Percentiles rank a stretch among this genome's conserved stretches.
Conservation (phyloP, 2,329 filamentous ascomycete genomes). For the Hymenotorrendiella dingleyae region DNA sequence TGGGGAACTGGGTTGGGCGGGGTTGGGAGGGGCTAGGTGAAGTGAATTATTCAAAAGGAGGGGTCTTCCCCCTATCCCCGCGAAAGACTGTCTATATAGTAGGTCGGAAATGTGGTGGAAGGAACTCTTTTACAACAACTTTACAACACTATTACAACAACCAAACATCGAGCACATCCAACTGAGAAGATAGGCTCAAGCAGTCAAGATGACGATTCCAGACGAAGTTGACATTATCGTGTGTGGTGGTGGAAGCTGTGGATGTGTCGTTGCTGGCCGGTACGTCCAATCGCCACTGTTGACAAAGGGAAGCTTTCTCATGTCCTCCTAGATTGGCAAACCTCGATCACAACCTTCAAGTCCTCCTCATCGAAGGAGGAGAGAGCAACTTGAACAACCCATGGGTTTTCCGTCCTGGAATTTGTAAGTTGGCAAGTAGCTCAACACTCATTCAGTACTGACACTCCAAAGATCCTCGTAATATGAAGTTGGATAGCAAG, state of each 20-base stretch:
- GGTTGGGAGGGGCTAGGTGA: neutral
- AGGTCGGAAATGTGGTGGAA: too few relatives aligned
- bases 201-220: conserved; percentile 24
- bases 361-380: conserved; percentile 49
- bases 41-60: conserved; percentile 1
- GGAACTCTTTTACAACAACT: too few relatives aligned
- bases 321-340: conserved; percentile 40
- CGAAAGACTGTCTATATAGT: too few relatives aligned
- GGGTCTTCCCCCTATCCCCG: neutral
- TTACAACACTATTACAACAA: too few relatives aligned
- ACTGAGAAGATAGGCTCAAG: neutral
- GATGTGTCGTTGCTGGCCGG: conserved; percentile 44
- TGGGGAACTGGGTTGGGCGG: conserved; percentile 5
- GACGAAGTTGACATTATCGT: conserved; percentile 47
- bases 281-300: conserved; percentile 6
- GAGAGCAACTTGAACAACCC: conserved; percentile 47
- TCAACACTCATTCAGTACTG: conserved; percentile 30
- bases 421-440: conserved; percentile 42
- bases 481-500: conserved; percentile 41
- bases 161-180: neutral
- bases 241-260: conserved; percentile 43
- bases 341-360: conserved; percentile 37
- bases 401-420: conserved; percentile 44
- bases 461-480: conserved; percentile 23
- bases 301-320: conserved; percentile 1